These are phyloP conservation scores for Solanum bulbocastanum DNA, from an alignment of 257 asterid genomes.

Conservation along the genomic window DNA sequence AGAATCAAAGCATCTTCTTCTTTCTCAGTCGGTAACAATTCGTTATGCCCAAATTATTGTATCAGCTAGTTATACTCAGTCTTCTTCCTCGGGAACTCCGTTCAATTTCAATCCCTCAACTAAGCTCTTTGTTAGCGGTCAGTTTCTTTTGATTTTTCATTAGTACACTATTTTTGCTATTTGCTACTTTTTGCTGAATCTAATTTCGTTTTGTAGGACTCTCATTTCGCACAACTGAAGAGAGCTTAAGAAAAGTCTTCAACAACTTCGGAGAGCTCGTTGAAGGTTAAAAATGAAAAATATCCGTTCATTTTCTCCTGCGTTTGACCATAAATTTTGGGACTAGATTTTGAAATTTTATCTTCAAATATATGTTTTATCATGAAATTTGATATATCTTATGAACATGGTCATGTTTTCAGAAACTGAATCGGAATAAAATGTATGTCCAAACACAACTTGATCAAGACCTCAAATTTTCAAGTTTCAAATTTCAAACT, in stretches of 20 bases:
- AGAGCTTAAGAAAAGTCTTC: slow-evolving; percentile 58
- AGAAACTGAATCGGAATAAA: neutral
- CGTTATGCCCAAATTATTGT: neutral
- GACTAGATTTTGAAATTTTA: neutral
- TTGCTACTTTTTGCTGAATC: neutral
- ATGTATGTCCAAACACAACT: neutral
- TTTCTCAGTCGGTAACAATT: neutral
- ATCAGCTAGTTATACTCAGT: slow-evolving; percentile 4
- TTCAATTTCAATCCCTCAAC: slow-evolving; percentile 8
- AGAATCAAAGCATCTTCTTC: neutral
- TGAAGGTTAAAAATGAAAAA: slow-evolving; percentile 40
- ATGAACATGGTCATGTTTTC: neutral
- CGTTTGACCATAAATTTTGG: neutral
- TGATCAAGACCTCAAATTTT: neutral
- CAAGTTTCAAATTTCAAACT: neutral
- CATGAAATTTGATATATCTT: neutral
- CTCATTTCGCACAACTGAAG: slow-evolving; percentile 74
- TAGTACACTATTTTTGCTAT: neutral
- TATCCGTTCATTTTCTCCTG: neutral
- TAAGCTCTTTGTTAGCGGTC: slow-evolving; percentile 32
- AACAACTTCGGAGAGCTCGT: slow-evolving; percentile 53
- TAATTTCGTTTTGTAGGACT: slow-evolving; percentile 37
- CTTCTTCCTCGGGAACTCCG: neutral
- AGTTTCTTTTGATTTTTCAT: neutral
- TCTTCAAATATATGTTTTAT: neutral